Evolutionary conservation across 192 early-diverging fungal genomes (phyloP), one percentile per base, ranked within the genome.

Genomic region (Podila horticola): DNA sequence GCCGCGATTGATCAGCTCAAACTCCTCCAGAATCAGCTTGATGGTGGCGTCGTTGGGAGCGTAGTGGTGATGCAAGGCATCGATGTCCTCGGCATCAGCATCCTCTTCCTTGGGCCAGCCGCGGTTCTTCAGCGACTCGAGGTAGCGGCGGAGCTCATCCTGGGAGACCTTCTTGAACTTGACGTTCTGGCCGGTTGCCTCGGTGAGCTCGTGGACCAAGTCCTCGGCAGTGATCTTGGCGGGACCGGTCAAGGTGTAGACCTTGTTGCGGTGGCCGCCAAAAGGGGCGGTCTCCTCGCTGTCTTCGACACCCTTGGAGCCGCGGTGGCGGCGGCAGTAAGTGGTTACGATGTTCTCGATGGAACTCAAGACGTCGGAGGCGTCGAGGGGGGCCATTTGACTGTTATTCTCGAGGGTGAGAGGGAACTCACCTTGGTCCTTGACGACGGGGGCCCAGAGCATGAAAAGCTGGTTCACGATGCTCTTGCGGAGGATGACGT

Each of bases 231-330:
- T 75, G 55, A 69, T 52, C 52, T 69, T 69, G 24, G 58, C 5
- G 13, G 74, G 74, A 0, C 74, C 74, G 10, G 74, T 75, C 52
- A 75, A 28, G 15, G 62, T 75, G 51, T 75, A 75, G 67, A 33
- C 51, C 38, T 75, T 75, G 62, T 75, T 75, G 50, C 38, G 67
- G 31, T 69, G 62, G 22, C 59, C 15, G 10, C 55, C 71, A 17
- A 75, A 64, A 3, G 29, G 24, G 41, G 22, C 29, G 19, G 13
- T 55, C 41, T 51, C 49, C 0, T 66, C 41, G 19, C 17, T 34
- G 57, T 61, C 36, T n/a, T 49, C 26, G 12, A 8, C 11, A 12
- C 34, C 45, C 5, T 58, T 55, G 50, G 15, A 34, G 8, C 62
- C 60, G 4, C 41, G 29, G 2, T 33, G 67, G n/a, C 55, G 45